Evolutionary conservation across 495 filamentous ascomycete genomes (phyloP).

Genomic region (Xylaria bambusicola): DNA sequence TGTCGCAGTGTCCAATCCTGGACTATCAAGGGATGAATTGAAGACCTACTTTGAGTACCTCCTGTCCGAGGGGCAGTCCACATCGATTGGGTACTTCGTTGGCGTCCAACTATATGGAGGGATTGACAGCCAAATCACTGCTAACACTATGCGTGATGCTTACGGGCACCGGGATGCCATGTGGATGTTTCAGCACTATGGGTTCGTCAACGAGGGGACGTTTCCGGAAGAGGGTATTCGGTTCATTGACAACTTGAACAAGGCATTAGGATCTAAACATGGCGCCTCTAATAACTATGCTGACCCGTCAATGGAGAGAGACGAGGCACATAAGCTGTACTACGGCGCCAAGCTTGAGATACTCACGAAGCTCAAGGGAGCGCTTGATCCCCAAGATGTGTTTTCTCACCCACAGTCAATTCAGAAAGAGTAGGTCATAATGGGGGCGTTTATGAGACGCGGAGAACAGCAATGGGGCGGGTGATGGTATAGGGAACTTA

Average conservation of each 20-base stretch:
- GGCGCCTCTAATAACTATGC: conserved; percentile 63
- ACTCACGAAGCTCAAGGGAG: conserved; percentile 46
- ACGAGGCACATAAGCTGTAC: conserved; percentile 46
- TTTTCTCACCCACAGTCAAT: conserved; percentile 60
- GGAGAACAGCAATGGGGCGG: too few relatives aligned
- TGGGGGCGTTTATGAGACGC: neutral
- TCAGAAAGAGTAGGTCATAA: neutral
- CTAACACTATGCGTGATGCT: conserved; percentile 32
- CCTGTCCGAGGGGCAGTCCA: conserved; percentile 1
- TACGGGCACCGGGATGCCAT: conserved; percentile 51
- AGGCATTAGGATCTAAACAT: conserved; percentile 38
- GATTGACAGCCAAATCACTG: conserved; percentile 42
- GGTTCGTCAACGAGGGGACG: conserved; percentile 32
- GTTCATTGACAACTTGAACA: conserved; percentile 46
- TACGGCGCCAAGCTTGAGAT: conserved; percentile 43
- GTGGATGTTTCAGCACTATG: conserved; percentile 53
- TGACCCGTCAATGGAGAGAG: conserved; percentile 53
- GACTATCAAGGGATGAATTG: conserved; percentile 27
- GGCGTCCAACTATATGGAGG: conserved; percentile 54
- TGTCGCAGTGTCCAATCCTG: conserved; percentile 33
- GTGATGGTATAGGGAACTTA: too few relatives aligned
- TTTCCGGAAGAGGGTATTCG: conserved; percentile 39
- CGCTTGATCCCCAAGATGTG: conserved; percentile 47
- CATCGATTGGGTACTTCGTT: conserved; percentile 38
- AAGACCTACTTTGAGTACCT: conserved; percentile 42